A percentile compares a stretch with the other conserved stretches of the same genome.
phyloP scores from a whole-genome alignment of 1,284 basidiomycete genomes.

The Earliella scabrosa region DNA sequence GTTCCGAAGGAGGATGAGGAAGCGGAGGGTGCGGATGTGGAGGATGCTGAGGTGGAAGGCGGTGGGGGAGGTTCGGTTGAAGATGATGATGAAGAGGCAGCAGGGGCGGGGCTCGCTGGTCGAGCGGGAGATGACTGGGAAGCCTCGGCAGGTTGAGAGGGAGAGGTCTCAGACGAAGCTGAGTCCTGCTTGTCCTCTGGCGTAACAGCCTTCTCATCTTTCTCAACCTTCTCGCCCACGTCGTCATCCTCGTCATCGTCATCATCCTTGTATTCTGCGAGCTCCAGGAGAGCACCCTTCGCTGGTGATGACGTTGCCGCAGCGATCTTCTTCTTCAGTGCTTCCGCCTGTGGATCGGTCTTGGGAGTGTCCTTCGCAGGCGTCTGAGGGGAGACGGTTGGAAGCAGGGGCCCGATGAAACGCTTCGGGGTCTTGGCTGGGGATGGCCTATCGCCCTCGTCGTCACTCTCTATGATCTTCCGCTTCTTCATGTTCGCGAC shows the following conservation, averaged over 20 bases:
- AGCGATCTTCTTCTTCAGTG: slow-evolving; percentile 67
- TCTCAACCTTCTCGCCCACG: slow-evolving; percentile 38
- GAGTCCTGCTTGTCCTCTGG: not conserved
- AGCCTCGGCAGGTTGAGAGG: slow-evolving; percentile 28
- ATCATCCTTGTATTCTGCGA: slow-evolving; percentile 57
- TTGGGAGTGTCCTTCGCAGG: slow-evolving; percentile 26
- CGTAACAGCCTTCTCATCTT: slow-evolving; percentile 1
- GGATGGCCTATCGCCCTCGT: slow-evolving; percentile 49
- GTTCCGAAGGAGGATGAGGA: slow-evolving; percentile 16
- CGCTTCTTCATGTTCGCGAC: slow-evolving; percentile 68
- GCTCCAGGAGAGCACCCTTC: slow-evolving; percentile 49
- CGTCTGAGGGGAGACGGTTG: slow-evolving; percentile 42
- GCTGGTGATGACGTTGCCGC: slow-evolving; percentile 39
- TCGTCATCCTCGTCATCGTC: slow-evolving; percentile 56
- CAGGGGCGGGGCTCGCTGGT: slow-evolving; percentile 13
- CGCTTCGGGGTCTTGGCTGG: slow-evolving; percentile 46
- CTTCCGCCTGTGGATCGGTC: slow-evolving; percentile 62
- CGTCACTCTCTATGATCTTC: slow-evolving; percentile 45
- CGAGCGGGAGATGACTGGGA: slow-evolving; percentile 27
- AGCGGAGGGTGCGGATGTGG: not conserved
- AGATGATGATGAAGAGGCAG: slow-evolving; percentile 13
- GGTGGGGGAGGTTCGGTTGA: not conserved
- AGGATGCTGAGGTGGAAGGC: slow-evolving; percentile 14
- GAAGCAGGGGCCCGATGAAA: slow-evolving; percentile 71
- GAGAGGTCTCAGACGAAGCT: not conserved